Conservation (phyloP, 345 rosid species). For the Salix exigua region DNA sequence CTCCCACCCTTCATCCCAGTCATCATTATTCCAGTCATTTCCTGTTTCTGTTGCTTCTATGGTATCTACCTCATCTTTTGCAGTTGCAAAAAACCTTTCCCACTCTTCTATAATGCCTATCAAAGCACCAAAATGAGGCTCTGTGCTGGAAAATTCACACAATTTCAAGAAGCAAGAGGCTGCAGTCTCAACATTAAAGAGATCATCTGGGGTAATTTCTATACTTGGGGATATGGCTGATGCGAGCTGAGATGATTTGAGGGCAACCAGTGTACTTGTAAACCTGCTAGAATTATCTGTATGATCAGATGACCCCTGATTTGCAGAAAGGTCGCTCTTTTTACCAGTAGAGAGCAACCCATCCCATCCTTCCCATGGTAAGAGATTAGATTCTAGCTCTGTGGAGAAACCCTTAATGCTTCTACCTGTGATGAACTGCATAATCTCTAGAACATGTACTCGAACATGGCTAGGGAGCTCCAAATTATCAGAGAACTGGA, state of each 20-base stretch:
- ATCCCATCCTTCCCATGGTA: slow-evolving; percentile 85
- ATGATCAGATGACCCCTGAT: slow-evolving; percentile 40
- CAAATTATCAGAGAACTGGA: slow-evolving; percentile 63
- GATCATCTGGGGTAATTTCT: slow-evolving; percentile 71
- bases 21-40: slow-evolving; percentile 68
- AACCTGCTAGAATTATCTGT: slow-evolving; percentile 59
- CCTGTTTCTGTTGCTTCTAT: slow-evolving; percentile 41
- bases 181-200: slow-evolving; percentile 48
- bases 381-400: slow-evolving; percentile 49
- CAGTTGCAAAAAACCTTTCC: slow-evolving; percentile 65
- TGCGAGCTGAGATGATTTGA: slow-evolving; percentile 77
- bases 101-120: slow-evolving; percentile 74
- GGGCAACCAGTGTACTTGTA: slow-evolving; percentile 77
- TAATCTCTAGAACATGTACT: slow-evolving; percentile 74
- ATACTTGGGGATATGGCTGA: slow-evolving; percentile 53
- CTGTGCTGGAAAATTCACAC: slow-evolving; percentile 44
- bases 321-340: slow-evolving; percentile 33
- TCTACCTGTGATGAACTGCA: slow-evolving; percentile 70
- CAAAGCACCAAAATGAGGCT: slow-evolving; percentile 54
- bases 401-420: slow-evolving; percentile 52
- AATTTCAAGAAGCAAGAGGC: slow-evolving; percentile 68
- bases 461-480: slow-evolving; percentile 70
- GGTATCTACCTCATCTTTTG: slow-evolving; percentile 38
- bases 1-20: slow-evolving; percentile 99
- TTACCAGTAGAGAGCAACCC: slow-evolving; percentile 47